Conservation (phyloP, 2,329 filamentous ascomycete genomes). For the Pyrenophora graminea region DNA sequence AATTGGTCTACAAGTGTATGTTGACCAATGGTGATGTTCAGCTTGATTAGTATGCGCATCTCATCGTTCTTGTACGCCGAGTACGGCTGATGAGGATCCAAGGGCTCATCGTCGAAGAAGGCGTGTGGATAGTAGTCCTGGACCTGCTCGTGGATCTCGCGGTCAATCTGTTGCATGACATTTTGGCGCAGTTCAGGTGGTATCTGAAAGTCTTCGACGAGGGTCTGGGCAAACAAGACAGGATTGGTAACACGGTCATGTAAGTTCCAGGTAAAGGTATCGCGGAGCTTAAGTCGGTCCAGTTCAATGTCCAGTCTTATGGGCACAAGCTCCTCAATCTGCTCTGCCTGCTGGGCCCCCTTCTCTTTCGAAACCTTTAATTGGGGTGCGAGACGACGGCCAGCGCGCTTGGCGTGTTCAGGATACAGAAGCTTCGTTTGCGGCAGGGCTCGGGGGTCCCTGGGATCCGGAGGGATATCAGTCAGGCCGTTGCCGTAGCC, state of each 20-base stretch:
- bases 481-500: slow-evolving; percentile 89
- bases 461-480: slow-evolving; percentile 48
- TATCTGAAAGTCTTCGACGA: slow-evolving; percentile 84
- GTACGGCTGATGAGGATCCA: slow-evolving; percentile 89
- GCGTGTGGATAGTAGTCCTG: slow-evolving; percentile 92
- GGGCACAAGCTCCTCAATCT: slow-evolving; percentile 88
- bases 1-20: slow-evolving; percentile 96
- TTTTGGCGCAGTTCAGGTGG: slow-evolving; percentile 66
- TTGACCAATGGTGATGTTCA: slow-evolving; percentile 96
- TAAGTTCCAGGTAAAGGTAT: slow-evolving; percentile 98
- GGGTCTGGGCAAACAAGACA: slow-evolving; percentile 82
- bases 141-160: slow-evolving; percentile 83
- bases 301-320: slow-evolving; percentile 91
- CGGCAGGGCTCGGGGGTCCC: slow-evolving; percentile 57
- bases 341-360: slow-evolving; percentile 81
- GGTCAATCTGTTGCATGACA: slow-evolving; percentile 68
- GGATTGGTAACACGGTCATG: slow-evolving; percentile 82
- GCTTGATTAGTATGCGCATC: slow-evolving; percentile 93
- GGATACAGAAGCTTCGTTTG: slow-evolving; percentile 73
- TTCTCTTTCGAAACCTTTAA: slow-evolving; percentile 81
- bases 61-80: slow-evolving; percentile 97
- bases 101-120: slow-evolving; percentile 83
- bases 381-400: slow-evolving; percentile 73
- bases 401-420: slow-evolving; percentile 72
- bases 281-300: slow-evolving; percentile 92